Evolutionary conservation across 495 filamentous ascomycete species (phyloP), one percentile per base, ranked within the genome.

Genomic region (Xylaria sp.): DNA sequence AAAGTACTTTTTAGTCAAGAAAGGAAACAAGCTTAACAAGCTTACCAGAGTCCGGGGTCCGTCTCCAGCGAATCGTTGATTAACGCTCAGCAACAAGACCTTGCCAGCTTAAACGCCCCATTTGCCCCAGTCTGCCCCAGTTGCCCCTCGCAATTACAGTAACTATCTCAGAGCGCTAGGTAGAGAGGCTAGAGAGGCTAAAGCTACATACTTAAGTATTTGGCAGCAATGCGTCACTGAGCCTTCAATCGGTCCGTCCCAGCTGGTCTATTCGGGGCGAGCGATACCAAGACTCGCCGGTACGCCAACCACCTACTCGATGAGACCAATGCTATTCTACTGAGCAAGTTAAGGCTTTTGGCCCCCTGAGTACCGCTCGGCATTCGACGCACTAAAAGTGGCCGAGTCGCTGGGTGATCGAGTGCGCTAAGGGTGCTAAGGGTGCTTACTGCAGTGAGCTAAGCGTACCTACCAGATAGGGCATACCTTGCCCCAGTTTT

Each of bases 121-220:
- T 63, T 37, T 31, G 17, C 33, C 57, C 59, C 59, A 29, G 37
- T 15, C 59, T 37, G 44, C 64, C 64, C 37, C 64, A 58, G 19
- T 67, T 15, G 14, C 35, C 66, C 66, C 66, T 68, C 66, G 66
- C 66, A 68, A 68, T 68, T 24, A n/a, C n/a, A n/a, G n/a, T n/a
- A 68, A 59, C 64, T 17, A 67, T 40, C 63, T 66, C 41, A 19
- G 26, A 46, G 44, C 2, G 17, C 31, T 53, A 26, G 33, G 33
- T 5, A 61, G 24, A 19, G 41, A n/a, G 41, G 19, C 24, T 19
- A 35, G 29, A 35, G 41, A 48, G 14, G 24, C 53, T 6, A 29
- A 19, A 57, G 33, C 26, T 29, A 21, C 17, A 50, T 50, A 50
- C 3, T n/a, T n/a, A n/a, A n/a, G n/a, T 21, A 57, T 57, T 57